These are phyloP conservation scores for Candida gorgasii DNA, from an alignment of 805 yeast species.

Conservation along the genomic window DNA sequence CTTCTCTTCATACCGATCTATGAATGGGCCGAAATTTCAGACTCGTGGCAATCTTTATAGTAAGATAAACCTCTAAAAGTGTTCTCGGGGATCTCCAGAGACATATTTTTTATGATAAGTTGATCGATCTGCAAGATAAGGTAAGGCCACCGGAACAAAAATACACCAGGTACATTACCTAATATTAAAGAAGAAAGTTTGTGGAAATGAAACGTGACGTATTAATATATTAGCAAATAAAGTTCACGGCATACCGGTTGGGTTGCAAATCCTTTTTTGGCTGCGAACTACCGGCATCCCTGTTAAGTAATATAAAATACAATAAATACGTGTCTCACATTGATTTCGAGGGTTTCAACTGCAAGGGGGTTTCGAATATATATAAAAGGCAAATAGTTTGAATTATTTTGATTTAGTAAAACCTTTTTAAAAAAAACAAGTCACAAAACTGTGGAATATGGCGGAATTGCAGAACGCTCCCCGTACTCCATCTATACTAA, in stretches of 20 bases:
- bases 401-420: too few relatives aligned
- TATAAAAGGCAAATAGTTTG: too few relatives aligned
- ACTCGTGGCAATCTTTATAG: too few relatives aligned
- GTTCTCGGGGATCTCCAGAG: background rate
- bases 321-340: background rate
- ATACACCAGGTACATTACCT: background rate
- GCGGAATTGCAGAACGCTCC: slow-evolving; percentile 1
- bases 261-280: background rate
- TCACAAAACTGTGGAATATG: slow-evolving; percentile 4
- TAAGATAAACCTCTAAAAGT: background rate
- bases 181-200: background rate
- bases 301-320: background rate
- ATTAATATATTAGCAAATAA: background rate
- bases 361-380: background rate
- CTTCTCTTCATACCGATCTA: too few relatives aligned
- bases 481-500: slow-evolving; percentile 2
- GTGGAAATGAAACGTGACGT: background rate
- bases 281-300: slow-evolving; percentile 1
- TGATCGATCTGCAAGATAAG: too few relatives aligned
- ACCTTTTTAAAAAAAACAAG: background rate
- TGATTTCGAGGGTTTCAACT: background rate
- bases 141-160: background rate
- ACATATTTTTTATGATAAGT: too few relatives aligned
- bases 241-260: background rate
- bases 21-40: background rate